Evolutionary conservation across 2,329 filamentous ascomycete genomes (phyloP), one percentile per base, ranked within the genome.

Genomic region (Drechslerella stenobrocha): DNA sequence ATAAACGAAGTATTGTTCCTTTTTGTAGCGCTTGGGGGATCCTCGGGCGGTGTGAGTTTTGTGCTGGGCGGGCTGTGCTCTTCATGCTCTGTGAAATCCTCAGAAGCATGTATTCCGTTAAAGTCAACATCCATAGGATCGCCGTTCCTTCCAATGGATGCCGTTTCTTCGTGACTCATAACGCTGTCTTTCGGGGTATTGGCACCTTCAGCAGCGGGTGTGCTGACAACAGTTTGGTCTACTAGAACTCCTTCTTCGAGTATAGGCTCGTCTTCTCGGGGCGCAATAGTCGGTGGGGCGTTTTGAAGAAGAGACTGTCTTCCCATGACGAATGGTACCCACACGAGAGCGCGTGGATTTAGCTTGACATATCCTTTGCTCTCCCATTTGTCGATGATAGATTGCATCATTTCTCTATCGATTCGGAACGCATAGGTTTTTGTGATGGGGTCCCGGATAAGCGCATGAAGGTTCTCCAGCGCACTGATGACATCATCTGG

Each of bases 321-420:
- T 23, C 93, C 92, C 90, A 96, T 97, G 40, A 97, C 86, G 75
- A 96, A 98, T 0, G 93, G 93, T 11, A 91, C 96, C 93, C 93
- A 98, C 8, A 91, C 87, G 23, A 98, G 81, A 15, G 85, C 85
- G 44, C 87, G 84, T 0, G 88, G 84, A 71, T 93, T 88, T 32
- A 98, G 83, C 73, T 85, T 87, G 20, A 96, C 88, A 72, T 96
- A 95, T 7, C 87, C 86, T 75, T 96, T 96, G 48, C 83, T 82
- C 74, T 96, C 89, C 84, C 92, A 96, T 71, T 92, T 93, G 28
- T 84, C 83, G 66, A 96, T 88, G 73, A 96, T 95, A 70, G 92
- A 85, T 61, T 84, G 84, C 76, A 92, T 96, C 75, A 92, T 96
- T 2, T 85, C 82, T 59, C 89, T 81, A 75, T 97, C 91, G 18